Evolutionary conservation across 2,329 filamentous ascomycete species (phyloP).

Genomic region (Neodidymelliopsis sp.): DNA sequence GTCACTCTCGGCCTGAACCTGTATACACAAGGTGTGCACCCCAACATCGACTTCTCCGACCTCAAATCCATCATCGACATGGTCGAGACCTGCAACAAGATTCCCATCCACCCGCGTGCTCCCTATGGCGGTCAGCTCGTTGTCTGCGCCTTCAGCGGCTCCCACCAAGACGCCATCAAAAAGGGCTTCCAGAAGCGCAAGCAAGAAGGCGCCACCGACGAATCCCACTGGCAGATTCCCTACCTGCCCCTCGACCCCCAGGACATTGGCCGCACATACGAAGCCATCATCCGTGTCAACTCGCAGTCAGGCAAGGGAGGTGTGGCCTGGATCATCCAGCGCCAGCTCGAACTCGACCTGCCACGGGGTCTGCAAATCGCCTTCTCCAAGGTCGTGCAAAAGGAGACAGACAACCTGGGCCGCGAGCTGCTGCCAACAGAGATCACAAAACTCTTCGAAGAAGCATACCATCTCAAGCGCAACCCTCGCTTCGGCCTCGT

Average conservation of each 20-base stretch:
- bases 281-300: conserved; percentile 97
- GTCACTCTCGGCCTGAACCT: conserved; percentile 92
- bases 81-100: conserved; percentile 93
- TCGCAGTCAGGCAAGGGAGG: conserved; percentile 95
- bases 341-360: conserved; percentile 87
- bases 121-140: conserved; percentile 92
- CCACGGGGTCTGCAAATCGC: conserved; percentile 91
- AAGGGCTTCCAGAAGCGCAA: conserved; percentile 81
- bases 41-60: conserved; percentile 89
- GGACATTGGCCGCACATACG: conserved; percentile 96
- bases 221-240: conserved; percentile 82
- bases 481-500: conserved; percentile 87
- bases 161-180: conserved; percentile 95
- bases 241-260: conserved; percentile 92
- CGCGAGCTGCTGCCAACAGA: conserved; percentile 85
- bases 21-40: conserved; percentile 90
- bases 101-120: conserved; percentile 86
- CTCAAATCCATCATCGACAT: conserved; percentile 84
- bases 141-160: conserved; percentile 90
- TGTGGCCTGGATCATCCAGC: conserved; percentile 91
- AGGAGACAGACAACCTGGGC: conserved; percentile 77
- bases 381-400: conserved; percentile 88
- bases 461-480: conserved; percentile 82
- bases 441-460: conserved; percentile 87
- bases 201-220: conserved; percentile 62